Conservation (phyloP, 164 flowering plant genomes). For the Berberis thunbergii region DNA sequence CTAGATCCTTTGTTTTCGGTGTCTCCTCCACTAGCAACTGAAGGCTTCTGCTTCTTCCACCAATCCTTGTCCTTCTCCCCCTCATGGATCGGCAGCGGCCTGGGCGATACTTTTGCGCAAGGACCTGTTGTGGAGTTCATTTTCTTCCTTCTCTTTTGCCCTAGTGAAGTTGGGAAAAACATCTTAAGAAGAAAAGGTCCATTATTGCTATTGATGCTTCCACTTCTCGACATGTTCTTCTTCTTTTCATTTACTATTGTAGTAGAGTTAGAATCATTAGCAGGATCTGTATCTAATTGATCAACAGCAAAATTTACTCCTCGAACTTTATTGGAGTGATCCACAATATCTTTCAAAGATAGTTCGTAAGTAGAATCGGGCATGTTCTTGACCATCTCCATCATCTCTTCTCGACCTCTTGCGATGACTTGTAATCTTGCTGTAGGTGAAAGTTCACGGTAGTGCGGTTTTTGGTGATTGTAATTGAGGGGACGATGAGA, state of each 20-base stretch:
- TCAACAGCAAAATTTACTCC: neutral
- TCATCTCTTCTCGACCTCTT: constrained; percentile 50
- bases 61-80: constrained; percentile 32
- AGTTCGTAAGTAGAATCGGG: constrained; percentile 72
- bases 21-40: constrained; percentile 5
- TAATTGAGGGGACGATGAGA: neutral
- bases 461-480: constrained; percentile 4
- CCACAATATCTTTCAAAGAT: constrained; percentile 63
- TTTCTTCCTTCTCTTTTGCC: constrained; percentile 29
- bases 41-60: constrained; percentile 27
- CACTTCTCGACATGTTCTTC: constrained; percentile 15
- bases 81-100: constrained; percentile 9
- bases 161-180: constrained; percentile 38
- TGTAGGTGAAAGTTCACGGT: constrained; percentile 18
- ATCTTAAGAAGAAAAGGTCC: constrained; percentile 46
- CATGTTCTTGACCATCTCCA: constrained; percentile 64
- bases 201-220: constrained; percentile 39
- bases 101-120: constrained; percentile 28
- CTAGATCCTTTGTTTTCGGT: constrained; percentile 6
- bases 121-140: constrained; percentile 7
- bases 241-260: constrained; percentile 8
- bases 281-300: constrained; percentile 6
- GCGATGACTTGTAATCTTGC: constrained; percentile 35
- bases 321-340: constrained; percentile 11
- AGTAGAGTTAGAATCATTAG: neutral